These are phyloP conservation scores for Lasiosphaeria hispida DNA, from an alignment of 495 filamentous ascomycete genomes.

Conservation along the genomic window DNA sequence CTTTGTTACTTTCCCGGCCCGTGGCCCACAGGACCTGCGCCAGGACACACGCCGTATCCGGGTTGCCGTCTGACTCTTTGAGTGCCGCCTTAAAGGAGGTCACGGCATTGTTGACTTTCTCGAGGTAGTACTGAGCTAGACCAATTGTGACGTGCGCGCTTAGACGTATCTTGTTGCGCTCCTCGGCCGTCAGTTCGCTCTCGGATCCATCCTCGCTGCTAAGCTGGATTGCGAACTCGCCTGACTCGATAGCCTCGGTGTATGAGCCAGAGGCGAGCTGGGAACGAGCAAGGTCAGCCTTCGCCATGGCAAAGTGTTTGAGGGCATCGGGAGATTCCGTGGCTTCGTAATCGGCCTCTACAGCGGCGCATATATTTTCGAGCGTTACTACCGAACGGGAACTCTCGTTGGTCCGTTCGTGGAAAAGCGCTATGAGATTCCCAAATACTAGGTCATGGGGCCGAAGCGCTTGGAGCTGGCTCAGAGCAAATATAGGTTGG, in stretches of 20 bases:
- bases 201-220: conserved; percentile 63
- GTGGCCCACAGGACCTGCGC: conserved; percentile 92
- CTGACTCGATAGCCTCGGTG: conserved; percentile 64
- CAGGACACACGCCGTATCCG: conserved; percentile 84
- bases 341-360: conserved; percentile 80
- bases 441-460: conserved; percentile 65
- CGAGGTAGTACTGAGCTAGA: conserved; percentile 69
- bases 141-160: conserved; percentile 87
- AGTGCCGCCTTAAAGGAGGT: conserved; percentile 79
- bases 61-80: conserved; percentile 69
- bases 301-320: conserved; percentile 75
- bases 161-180: conserved; percentile 64
- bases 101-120: conserved; percentile 63
- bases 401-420: conserved; percentile 72
- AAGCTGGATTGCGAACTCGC: conserved; percentile 68
- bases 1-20: conserved; percentile 69
- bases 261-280: conserved; percentile 67
- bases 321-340: conserved; percentile 73
- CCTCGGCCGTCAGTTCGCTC: conserved; percentile 49
- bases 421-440: conserved; percentile 76
- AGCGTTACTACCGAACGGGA: conserved; percentile 63
- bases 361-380: conserved; percentile 58
- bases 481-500: conserved; percentile 80
- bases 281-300: conserved; percentile 78
- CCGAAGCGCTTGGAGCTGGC: conserved; percentile 68